A percentile compares a stretch with the other conserved stretches of the same genome.
Evolutionary conservation across 495 filamentous ascomycete species (phyloP).

Genomic region (Pyrenula massariospora): DNA sequence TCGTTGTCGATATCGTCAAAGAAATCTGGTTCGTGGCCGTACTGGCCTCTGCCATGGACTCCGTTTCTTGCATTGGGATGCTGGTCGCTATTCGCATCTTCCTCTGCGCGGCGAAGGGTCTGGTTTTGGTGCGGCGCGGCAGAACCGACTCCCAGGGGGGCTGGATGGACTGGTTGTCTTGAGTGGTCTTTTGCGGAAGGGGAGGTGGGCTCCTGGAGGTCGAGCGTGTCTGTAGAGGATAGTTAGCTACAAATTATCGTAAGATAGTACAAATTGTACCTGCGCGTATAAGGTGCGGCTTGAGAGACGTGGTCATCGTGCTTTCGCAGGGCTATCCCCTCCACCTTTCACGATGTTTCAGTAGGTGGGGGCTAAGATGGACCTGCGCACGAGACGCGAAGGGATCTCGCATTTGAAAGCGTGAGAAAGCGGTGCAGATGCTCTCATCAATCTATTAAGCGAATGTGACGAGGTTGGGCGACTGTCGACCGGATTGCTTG

Average conservation of each 20-base stretch:
- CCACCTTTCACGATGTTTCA: neutral
- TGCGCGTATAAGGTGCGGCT: slow-evolving; percentile 1
- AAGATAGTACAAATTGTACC: neutral
- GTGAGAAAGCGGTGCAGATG: neutral
- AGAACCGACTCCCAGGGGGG: slow-evolving; percentile 40
- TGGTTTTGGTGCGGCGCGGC: slow-evolving; percentile 76
- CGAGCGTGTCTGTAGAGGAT: slow-evolving; percentile 64
- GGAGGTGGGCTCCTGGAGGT: slow-evolving; percentile 74
- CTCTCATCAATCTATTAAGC: neutral
- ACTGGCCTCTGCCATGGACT: slow-evolving; percentile 35
- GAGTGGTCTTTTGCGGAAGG: slow-evolving; percentile 75
- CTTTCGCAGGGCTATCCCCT: neutral
- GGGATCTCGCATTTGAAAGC: neutral
- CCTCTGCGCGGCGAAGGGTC: slow-evolving; percentile 64
- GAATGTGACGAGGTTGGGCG: neutral
- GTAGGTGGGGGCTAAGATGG: neutral
- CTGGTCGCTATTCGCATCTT: slow-evolving; percentile 61
- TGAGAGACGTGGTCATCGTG: neutral
- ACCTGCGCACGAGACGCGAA: neutral
- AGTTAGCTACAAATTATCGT: neutral
- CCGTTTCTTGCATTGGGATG: slow-evolving; percentile 31
- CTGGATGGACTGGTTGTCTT: slow-evolving; percentile 37
- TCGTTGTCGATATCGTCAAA: slow-evolving; percentile 27
- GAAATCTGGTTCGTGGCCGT: slow-evolving; percentile 32
- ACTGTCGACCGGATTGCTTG: neutral